A percentile compares a stretch with the other conserved stretches of the same genome.
Evolutionary conservation across 257 asterid genomes (phyloP).

Genomic region (Paulownia fortunei): DNA sequence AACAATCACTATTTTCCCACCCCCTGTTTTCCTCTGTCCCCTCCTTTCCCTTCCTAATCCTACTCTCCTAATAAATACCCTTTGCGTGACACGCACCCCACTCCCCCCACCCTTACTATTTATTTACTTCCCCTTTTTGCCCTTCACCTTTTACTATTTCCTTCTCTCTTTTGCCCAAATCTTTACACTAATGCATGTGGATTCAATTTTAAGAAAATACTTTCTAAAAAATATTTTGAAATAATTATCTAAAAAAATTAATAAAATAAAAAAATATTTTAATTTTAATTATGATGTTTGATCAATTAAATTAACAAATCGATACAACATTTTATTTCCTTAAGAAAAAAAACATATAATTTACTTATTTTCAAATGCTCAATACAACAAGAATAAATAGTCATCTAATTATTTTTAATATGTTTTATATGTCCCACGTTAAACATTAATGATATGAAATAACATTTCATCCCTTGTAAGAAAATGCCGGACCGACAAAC

Average conservation of each 20-base stretch:
- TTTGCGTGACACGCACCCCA: constrained; percentile 35
- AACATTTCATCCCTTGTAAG: background rate
- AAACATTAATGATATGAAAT: background rate
- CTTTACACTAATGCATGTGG: no score
- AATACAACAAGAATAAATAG: background rate
- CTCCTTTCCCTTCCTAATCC: constrained; percentile 29
- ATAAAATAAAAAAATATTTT: no score
- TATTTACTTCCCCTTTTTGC: background rate
- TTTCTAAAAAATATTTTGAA: background rate
- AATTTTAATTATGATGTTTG: no score
- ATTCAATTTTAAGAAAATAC: background rate
- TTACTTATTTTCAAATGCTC: background rate
- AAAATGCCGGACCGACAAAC: background rate
- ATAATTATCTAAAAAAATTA: no score
- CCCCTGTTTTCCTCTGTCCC: constrained; percentile 39
- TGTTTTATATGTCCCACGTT: no score
- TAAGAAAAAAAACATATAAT: no score
- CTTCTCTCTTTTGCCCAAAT: no score
- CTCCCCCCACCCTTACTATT: background rate
- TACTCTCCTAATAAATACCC: constrained; percentile 20
- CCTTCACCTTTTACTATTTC: background rate
- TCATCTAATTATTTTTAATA: no score
- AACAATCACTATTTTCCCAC: constrained; percentile 27
- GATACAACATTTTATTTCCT: no score
- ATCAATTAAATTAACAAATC: no score